Evolutionary conservation across 2,329 filamentous ascomycete genomes (phyloP), one percentile per base, ranked within the genome.

Genomic region (Phoma herbarum): DNA sequence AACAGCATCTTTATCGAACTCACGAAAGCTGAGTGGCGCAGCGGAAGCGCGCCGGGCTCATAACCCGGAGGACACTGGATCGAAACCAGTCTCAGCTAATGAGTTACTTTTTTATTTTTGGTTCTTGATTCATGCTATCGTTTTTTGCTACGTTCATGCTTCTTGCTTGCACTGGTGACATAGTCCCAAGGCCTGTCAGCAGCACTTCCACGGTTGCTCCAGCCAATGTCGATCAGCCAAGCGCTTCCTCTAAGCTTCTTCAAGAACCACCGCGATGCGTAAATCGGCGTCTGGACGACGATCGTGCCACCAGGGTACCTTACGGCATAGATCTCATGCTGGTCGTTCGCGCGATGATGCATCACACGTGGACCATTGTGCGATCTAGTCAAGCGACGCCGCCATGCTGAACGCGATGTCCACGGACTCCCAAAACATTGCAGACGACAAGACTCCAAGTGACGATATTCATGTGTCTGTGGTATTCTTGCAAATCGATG

Each of bases 41-140:
- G 67, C 62, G 69, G 69, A 69, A 71, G 67, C 67, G 69, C 67
- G 69, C 69, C 67, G 67, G 69, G 68, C 67, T 71, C 69, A 71
- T 70, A 71, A 71, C 68, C 68, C 68, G 67, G 68, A 71, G 68
- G 67, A 66, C 68, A 53, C 47, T 56, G 61, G 63, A 69, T 64
- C 64, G 64, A 66, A 66, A 66, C 64, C 59, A 58, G 50, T 56
- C 56, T 62, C 57, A 64, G 64, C 64, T 66, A 66, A 14, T 44
- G 29, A 37, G 4, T 12, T 45, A 33, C 28, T 35, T 45, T 60
- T 52, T 50, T 18, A 1, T n/a, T 45, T 55, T 50, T 59, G 48
- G 16, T 43, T 39, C 59, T 59, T 49, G 29, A 16, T 9, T n/a
- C 11, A 6, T 42, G 22, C 20, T 23, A 43, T n/a, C 3, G 6